Evolutionary conservation across 306 rosid genomes (phyloP).

Genomic region (Albizia julibrissin): DNA sequence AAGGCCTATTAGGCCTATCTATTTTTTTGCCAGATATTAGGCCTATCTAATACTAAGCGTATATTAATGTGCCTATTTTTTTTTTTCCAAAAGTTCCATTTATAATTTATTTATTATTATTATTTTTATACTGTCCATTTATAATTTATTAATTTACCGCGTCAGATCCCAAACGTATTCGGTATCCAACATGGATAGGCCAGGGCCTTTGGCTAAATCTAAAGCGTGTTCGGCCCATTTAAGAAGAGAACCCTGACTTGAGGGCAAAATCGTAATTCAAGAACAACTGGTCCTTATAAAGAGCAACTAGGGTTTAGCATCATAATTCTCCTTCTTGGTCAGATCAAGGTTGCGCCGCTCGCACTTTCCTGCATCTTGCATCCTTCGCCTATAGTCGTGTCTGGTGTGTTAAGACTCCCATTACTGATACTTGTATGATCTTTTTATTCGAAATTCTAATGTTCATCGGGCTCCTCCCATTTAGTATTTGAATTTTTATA

Average conservation of each 20-base stretch:
- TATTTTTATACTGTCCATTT: no score
- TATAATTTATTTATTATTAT: no score
- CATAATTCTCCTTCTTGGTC: not conserved
- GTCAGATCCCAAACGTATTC: no score
- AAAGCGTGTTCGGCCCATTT: not conserved
- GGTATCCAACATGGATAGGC: no score
- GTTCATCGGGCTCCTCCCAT: not conserved
- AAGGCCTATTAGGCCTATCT: no score
- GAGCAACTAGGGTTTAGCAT: not conserved
- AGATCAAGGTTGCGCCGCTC: not conserved
- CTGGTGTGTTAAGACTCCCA: not conserved
- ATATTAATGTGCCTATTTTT: no score
- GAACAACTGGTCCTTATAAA: not conserved
- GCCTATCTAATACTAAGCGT: no score
- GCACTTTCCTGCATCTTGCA: not conserved
- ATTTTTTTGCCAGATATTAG: no score
- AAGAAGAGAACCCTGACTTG: not conserved
- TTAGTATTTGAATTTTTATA: not conserved
- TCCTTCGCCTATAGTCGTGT: not conserved
- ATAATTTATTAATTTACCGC: no score
- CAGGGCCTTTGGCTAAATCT: not conserved
- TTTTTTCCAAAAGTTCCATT: no score
- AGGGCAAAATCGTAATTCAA: constrained; percentile 10
- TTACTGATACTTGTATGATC: not conserved
- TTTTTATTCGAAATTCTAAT: no score